Evolutionary conservation across 768 basidiomycete species (phyloP).

Genomic region (Trametes gibbosa): DNA sequence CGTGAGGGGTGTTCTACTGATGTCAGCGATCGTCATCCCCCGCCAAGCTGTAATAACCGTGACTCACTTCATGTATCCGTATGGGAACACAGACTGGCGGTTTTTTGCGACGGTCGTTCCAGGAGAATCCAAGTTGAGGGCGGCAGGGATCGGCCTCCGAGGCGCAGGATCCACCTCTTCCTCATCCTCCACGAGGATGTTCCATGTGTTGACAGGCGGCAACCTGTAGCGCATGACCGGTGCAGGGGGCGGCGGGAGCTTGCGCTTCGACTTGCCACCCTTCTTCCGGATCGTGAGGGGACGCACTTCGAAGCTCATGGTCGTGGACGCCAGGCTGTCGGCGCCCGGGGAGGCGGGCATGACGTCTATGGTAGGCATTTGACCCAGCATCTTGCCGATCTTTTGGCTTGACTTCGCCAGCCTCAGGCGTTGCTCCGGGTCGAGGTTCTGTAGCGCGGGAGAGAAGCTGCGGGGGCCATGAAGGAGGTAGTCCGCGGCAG

Average conservation of each 20-base stretch:
- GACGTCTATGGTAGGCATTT: conserved; percentile 17
- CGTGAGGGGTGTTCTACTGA: not conserved
- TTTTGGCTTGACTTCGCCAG: conserved; percentile 20
- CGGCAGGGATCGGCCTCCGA: not conserved
- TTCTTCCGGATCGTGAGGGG: not conserved
- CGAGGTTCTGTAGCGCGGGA: conserved; percentile 15
- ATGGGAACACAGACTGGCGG: conserved; percentile 9
- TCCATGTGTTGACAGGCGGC: not conserved
- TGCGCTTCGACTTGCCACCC: not conserved
- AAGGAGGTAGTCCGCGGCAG: conserved; percentile 8
- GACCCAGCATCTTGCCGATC: conserved; percentile 14
- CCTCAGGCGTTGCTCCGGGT: conserved; percentile 15
- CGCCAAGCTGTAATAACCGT: too few relatives aligned
- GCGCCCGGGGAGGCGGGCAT: not conserved
- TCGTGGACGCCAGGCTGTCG: not conserved
- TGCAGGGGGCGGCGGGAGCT: not conserved
- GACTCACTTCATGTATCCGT: conserved; percentile 13
- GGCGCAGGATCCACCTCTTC: not conserved
- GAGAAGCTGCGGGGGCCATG: conserved; percentile 10
- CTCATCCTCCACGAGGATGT: not conserved
- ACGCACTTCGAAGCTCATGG: not conserved
- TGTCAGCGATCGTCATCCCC: not conserved
- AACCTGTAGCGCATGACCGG: conserved; percentile 9
- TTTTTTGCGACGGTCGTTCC: not conserved
- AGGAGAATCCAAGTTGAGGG: conserved; percentile 8